phyloP scores from a whole-genome alignment of 78 protist species.

The Speleostelium caveatum region DNA sequence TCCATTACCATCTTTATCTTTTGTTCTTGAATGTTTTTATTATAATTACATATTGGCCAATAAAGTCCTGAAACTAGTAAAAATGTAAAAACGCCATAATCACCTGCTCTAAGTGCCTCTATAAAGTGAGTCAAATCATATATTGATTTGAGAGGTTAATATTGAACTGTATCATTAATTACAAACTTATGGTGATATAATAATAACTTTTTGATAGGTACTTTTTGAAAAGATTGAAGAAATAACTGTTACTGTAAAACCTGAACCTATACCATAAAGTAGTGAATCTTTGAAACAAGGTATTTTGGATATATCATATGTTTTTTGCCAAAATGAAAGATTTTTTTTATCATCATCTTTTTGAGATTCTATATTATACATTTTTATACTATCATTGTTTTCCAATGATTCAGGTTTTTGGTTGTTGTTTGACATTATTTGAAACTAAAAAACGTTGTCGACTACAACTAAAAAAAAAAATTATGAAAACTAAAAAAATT shows the following conservation, averaged over 20 bases:
- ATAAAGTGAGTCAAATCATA: too few species aligned
- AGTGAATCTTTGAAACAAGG: slow-evolving; percentile 61
- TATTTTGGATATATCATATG: slow-evolving; percentile 12
- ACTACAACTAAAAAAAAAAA: background rate
- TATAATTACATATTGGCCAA: slow-evolving; percentile 72
- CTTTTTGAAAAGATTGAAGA: slow-evolving; percentile 33
- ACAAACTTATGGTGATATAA: background rate
- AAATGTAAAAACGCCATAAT: slow-evolving; percentile 48
- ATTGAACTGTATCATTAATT: background rate
- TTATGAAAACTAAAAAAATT: too few species aligned
- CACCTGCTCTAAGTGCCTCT: slow-evolving; percentile 21
- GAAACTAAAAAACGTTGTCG: background rate
- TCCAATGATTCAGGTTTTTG: background rate
- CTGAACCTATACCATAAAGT: slow-evolving; percentile 56
- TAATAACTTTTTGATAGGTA: slow-evolving; percentile 33
- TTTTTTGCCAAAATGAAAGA: background rate
- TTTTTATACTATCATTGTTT: too few species aligned
- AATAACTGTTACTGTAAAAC: slow-evolving; percentile 15
- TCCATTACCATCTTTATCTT: slow-evolving; percentile 63
- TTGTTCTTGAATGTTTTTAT: slow-evolving; percentile 45
- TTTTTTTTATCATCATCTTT: background rate
- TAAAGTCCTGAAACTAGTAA: slow-evolving; percentile 29
- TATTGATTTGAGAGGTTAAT: background rate
- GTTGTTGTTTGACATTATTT: background rate
- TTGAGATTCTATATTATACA: background rate